Base-by-base conservation (phyloP, 495 filamentous ascomycete species). In the Mycothermus thermophilus region DNA sequence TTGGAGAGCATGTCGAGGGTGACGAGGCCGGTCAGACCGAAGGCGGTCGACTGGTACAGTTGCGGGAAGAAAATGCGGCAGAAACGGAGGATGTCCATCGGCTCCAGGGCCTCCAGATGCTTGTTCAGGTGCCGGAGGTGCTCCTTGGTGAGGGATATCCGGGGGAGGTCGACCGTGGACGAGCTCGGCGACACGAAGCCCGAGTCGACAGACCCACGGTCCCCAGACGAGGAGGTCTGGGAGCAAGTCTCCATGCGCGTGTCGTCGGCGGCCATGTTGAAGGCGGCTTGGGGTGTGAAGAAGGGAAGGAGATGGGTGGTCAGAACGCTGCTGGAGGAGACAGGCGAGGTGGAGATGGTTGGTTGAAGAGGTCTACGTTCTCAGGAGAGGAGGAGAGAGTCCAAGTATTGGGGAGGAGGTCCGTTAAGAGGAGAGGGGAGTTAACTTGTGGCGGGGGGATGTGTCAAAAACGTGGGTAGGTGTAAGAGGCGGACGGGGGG, bases 31-130 rank as follows among this genome's bases (percentile, higher is more conserved):
- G 87, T 93, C 27, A 96, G 67, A 27, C 90, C 90, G 47, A 97
- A 95, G 25, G 90, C 88, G n/a, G 90, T 96, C 28, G 86, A 87
- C 63, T 97, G 90, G 64, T 78, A 96, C 9, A 97, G 78, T 48
- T 75, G 75, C 36, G 90, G 92, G 47, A 97, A 77, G 37, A 87
- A 80, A 32, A 78, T 79, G 52, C 85, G 77, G 67, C 79, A 85
- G 84, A 93, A 95, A 64, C 72, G 77, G 37, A 97, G 69, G 50
- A 96, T 79, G 46, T 93, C 88, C 75, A 61, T 44, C 21, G 66
- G 58, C 43, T 83, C 73, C 48, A 94, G 80, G 45, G 74, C 74
- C 48, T 85, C 77, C 41, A 97, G 62, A 51, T 92, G 83, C 43
- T 71, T 64, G 67, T 97, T 97, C 43, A 97, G 63, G 58, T 86